phyloP scores from a whole-genome alignment of 1,284 basidiomycete species.

The Cutaneotrichosporon sp. region DNA sequence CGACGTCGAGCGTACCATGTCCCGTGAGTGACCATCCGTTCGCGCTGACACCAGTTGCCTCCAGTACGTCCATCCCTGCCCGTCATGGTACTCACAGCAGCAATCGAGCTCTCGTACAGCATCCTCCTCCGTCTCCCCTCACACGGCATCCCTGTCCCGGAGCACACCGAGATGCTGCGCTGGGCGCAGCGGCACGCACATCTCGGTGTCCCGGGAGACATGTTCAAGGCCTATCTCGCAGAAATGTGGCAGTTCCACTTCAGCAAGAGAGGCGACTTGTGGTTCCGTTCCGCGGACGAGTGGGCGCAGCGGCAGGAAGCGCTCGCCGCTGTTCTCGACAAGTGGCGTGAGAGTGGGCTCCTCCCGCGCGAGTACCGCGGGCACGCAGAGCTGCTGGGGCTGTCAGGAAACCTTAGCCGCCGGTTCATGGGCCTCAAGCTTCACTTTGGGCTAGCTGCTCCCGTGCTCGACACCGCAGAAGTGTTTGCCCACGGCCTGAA shows the following conservation, averaged over 20 bases:
- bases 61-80: not conserved
- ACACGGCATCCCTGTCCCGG: too few relatives aligned
- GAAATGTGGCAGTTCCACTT: too few relatives aligned
- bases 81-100: too few relatives aligned
- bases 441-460: not conserved
- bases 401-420: not conserved
- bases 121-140: constrained; percentile 11
- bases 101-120: constrained; percentile 6
- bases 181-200: not conserved
- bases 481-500: not conserved
- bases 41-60: not conserved
- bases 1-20: not conserved
- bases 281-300: too few relatives aligned
- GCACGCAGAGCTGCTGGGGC: not conserved
- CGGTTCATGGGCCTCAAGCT: not conserved
- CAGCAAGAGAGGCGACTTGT: too few relatives aligned
- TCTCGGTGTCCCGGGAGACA: constrained; percentile 6
- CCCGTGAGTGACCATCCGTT: not conserved
- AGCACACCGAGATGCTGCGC: not conserved
- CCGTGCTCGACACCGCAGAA: too few relatives aligned
- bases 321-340: too few relatives aligned
- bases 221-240: constrained; percentile 2
- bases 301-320: too few relatives aligned
- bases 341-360: not conserved
- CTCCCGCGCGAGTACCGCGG: not conserved